phyloP scores from a whole-genome alignment of 129 eudicot genomes.

The Flaveria brownii region DNA sequence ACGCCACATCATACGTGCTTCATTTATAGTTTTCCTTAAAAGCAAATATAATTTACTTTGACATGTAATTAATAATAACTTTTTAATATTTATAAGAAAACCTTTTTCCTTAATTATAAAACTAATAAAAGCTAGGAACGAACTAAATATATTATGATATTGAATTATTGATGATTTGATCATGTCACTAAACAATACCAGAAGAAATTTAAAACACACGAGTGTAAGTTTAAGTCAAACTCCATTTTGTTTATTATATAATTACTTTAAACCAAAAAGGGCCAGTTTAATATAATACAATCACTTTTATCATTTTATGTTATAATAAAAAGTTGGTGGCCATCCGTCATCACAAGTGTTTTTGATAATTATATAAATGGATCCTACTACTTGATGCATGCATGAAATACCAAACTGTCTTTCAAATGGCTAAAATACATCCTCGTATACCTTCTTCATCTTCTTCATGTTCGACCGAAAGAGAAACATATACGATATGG shows the following conservation, averaged over 20 bases:
- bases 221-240: not conserved
- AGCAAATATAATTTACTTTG: not conserved
- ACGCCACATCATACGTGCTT: too few relatives aligned
- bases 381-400: conserved; percentile 12
- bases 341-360: conserved; percentile 15
- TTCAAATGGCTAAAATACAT: conserved; percentile 48
- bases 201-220: not conserved
- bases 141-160: not conserved
- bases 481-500: conserved; percentile 62
- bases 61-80: not conserved
- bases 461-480: conserved; percentile 36
- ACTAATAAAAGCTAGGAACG: not conserved
- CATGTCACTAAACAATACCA: not conserved
- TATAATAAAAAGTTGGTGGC: not conserved
- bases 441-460: conserved; percentile 34
- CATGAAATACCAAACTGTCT: conserved; percentile 18
- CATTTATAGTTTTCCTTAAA: too few relatives aligned
- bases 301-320: not conserved
- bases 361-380: conserved; percentile 24
- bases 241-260: not conserved
- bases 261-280: conserved; percentile 1
- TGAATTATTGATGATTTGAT: too few relatives aligned
- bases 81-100: not conserved
- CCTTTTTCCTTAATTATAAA: not conserved
- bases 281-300: not conserved